Evolutionary conservation across 2,329 filamentous ascomycete genomes (phyloP).

Genomic region (Reticulascus tulasneorum): DNA sequence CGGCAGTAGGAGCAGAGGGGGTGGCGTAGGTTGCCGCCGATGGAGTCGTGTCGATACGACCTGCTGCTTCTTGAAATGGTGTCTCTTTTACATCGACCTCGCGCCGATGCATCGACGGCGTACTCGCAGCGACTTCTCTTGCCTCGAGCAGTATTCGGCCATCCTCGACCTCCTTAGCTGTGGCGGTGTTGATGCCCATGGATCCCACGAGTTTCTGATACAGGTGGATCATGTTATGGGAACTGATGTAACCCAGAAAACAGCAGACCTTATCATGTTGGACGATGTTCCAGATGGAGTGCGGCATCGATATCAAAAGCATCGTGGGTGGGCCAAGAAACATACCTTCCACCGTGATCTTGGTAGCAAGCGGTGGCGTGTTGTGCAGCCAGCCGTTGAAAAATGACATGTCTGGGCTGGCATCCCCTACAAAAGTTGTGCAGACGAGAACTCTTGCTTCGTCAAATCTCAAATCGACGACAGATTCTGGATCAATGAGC

Average conservation of each 20-base stretch:
- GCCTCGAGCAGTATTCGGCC: conserved; percentile 54
- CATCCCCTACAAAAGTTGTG: conserved; percentile 63
- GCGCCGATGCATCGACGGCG: conserved; percentile 22
- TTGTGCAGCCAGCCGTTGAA: conserved; percentile 65
- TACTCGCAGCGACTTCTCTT: conserved; percentile 39
- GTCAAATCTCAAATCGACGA: conserved; percentile 56
- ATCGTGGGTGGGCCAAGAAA: conserved; percentile 64
- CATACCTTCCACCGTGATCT: conserved; percentile 63
- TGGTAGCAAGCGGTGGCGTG: conserved; percentile 50
- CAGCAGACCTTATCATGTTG: conserved; percentile 65
- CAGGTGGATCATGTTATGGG: conserved; percentile 62
- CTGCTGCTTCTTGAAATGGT: conserved; percentile 7
- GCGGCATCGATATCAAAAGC: conserved; percentile 62
- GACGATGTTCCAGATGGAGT: conserved; percentile 59
- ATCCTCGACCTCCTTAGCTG: conserved; percentile 52
- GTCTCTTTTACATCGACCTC: conserved; percentile 12
- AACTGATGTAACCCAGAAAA: conserved; percentile 62
- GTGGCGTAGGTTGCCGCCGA: conserved; percentile 10
- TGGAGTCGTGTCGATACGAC: conserved; percentile 6
- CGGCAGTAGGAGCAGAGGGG: conserved; percentile 9
- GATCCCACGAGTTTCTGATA: conserved; percentile 56
- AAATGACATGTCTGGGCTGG: conserved; percentile 61
- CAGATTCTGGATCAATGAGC: conserved; percentile 42
- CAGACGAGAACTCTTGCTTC: conserved; percentile 62
- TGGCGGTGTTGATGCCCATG: conserved; percentile 37